A percentile compares a stretch with the other conserved stretches of the same genome.
Conservation (phyloP, 2,329 filamentous ascomycete genomes). For the Cordyceps fumosorosea region DNA sequence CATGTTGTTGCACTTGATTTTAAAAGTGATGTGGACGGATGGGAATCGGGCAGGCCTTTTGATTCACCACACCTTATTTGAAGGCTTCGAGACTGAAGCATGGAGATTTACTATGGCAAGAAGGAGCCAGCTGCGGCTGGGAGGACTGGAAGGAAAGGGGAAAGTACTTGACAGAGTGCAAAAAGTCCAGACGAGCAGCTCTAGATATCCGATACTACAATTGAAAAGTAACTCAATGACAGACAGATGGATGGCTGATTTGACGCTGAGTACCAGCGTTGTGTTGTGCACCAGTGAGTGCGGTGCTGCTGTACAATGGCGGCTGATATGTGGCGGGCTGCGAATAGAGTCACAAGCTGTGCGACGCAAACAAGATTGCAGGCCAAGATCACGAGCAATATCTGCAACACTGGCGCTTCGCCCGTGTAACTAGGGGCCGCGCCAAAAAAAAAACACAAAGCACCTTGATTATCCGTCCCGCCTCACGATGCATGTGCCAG, state of each 20-base stretch:
- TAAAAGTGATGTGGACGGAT: conserved; percentile 15
- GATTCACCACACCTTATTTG: conserved; percentile 20
- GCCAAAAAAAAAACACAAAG: no score
- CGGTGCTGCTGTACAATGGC: not conserved
- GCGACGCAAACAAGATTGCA: conserved; percentile 7
- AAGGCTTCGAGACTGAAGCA: conserved; percentile 13
- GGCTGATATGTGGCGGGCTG: not conserved
- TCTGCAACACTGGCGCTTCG: not conserved
- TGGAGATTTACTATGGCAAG: not conserved
- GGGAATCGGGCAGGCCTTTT: conserved; percentile 28
- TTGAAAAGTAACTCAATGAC: conserved; percentile 1
- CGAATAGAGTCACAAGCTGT: not conserved
- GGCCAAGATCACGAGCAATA: not conserved
- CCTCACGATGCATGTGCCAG: no score
- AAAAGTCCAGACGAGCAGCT: conserved; percentile 9
- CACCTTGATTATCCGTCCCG: no score
- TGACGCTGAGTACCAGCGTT: not conserved
- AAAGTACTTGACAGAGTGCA: conserved; percentile 11
- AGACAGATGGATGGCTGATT: not conserved
- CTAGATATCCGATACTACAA: conserved; percentile 11
- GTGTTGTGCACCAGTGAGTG: not conserved
- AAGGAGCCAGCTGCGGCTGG: not conserved
- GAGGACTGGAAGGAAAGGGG: not conserved
- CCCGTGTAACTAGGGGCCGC: not conserved
- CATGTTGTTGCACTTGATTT: conserved; percentile 11